Evolutionary conservation across 164 flowering plant genomes (phyloP).

Genomic region (Liquidambar formosana): DNA sequence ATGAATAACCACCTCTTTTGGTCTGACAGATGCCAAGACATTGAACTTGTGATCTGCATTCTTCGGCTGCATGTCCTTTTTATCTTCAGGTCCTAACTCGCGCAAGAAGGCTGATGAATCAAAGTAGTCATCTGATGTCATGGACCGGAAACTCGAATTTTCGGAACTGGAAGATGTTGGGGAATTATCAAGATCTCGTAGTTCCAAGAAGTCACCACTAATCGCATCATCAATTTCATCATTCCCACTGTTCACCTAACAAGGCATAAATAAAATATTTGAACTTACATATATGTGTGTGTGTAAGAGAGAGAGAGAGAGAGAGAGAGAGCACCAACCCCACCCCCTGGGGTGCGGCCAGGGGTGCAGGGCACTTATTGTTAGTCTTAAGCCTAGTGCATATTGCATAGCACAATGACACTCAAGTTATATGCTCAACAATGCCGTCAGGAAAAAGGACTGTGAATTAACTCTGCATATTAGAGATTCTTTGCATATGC

Average conservation of each 20-base stretch:
- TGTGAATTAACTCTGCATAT: no score
- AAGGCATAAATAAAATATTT: not conserved
- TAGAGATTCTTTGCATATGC: no score
- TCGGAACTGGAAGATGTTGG: slow-evolving; percentile 50
- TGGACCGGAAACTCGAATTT: slow-evolving; percentile 40
- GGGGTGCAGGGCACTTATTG: no score
- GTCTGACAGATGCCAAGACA: slow-evolving; percentile 14
- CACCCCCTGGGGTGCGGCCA: no score
- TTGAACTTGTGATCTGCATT: slow-evolving; percentile 22
- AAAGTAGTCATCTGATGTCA: slow-evolving; percentile 50
- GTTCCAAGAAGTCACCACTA: slow-evolving; percentile 51
- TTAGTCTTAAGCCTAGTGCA: no score
- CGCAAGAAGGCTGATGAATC: slow-evolving; percentile 36
- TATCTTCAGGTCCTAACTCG: slow-evolving; percentile 28
- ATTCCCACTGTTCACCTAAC: slow-evolving; percentile 25
- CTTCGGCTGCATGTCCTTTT: slow-evolving; percentile 12
- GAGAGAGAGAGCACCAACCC: no score
- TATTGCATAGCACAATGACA: no score
- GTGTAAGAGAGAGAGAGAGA: not conserved
- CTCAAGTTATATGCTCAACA: no score
- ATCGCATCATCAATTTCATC: not conserved
- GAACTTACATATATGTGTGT: no score
- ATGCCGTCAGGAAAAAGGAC: no score
- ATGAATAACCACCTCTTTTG: slow-evolving; percentile 24
- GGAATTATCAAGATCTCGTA: slow-evolving; percentile 41